Conservation (phyloP, 2,329 filamentous ascomycete genomes). For the Ophioceras dolichostomum region DNA sequence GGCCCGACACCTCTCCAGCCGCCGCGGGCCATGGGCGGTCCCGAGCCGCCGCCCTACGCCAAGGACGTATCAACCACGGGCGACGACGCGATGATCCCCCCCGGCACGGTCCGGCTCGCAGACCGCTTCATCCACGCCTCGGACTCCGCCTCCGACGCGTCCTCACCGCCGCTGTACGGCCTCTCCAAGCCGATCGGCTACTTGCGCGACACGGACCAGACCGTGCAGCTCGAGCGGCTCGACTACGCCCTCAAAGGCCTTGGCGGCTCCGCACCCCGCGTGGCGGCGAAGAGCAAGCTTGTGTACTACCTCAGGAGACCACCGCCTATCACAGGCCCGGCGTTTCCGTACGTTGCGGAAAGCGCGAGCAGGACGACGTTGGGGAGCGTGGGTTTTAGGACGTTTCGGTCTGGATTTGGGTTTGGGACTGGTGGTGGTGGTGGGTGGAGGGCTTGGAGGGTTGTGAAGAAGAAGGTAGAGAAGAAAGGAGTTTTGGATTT, state of each 20-base stretch:
- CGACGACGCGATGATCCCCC: neutral
- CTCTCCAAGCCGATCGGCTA: neutral
- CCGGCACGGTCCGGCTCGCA: conserved; percentile 1
- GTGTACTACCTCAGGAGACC: neutral
- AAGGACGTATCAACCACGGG: neutral
- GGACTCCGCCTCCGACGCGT: neutral
- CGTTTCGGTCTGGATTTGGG: too few species aligned
- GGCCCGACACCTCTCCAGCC: too few species aligned
- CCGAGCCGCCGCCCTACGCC: neutral
- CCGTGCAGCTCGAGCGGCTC: conserved; percentile 1
- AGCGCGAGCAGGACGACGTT: neutral
- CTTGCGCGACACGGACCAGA: neutral
- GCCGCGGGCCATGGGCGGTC: too few species aligned
- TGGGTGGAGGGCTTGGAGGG: neutral
- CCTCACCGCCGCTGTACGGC: conserved; percentile 1
- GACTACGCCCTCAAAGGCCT: neutral
- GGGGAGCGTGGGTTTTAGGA: neutral
- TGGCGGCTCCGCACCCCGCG: neutral
- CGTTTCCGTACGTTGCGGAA: neutral
- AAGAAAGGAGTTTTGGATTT: too few species aligned
- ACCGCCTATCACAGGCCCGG: neutral
- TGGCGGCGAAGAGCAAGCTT: neutral
- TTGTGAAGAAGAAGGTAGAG: neutral
- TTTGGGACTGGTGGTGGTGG: too few species aligned
- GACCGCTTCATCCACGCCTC: neutral